Conservation (phyloP, 140 eudicot genomes). For the Cichorium intybus region DNA sequence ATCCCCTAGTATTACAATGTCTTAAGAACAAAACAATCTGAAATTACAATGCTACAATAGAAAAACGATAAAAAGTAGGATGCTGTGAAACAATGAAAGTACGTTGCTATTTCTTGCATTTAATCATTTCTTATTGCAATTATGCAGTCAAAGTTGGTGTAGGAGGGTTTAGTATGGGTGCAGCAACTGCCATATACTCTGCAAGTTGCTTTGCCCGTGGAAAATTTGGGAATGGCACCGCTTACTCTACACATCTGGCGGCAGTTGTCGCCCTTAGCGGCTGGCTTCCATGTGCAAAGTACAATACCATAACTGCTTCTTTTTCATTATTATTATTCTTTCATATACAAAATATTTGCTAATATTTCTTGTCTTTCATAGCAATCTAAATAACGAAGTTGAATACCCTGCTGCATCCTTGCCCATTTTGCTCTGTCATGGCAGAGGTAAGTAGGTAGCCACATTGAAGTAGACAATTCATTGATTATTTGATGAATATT, state of each 20-base stretch:
- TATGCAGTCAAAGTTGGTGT: conserved; percentile 70
- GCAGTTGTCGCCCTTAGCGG: conserved; percentile 81
- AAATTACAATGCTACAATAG: no score
- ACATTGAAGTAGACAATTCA: no score
- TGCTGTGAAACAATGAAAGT: no score
- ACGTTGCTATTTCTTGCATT: no score
- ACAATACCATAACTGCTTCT: neutral
- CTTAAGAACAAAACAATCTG: no score
- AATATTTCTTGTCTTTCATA: conserved; percentile 19
- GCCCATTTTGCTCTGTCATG: conserved; percentile 87
- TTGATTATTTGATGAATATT: neutral
- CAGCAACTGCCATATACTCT: conserved; percentile 65
- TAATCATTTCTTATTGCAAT: conserved; percentile 3
- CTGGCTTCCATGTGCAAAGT: conserved; percentile 91
- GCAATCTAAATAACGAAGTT: conserved; percentile 42
- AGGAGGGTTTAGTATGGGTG: conserved; percentile 96
- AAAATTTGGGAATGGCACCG: conserved; percentile 53
- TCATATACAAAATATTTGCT: neutral
- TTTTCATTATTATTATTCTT: conserved; percentile 5
- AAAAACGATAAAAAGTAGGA: no score
- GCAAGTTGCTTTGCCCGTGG: conserved; percentile 62
- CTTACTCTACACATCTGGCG: conserved; percentile 48
- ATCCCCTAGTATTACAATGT: no score
- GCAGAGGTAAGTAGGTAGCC: conserved; percentile 71
- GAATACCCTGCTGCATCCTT: conserved; percentile 75